Evolutionary conservation across 345 rosid genomes (phyloP).

Genomic region (Lenwebbia sp.): DNA sequence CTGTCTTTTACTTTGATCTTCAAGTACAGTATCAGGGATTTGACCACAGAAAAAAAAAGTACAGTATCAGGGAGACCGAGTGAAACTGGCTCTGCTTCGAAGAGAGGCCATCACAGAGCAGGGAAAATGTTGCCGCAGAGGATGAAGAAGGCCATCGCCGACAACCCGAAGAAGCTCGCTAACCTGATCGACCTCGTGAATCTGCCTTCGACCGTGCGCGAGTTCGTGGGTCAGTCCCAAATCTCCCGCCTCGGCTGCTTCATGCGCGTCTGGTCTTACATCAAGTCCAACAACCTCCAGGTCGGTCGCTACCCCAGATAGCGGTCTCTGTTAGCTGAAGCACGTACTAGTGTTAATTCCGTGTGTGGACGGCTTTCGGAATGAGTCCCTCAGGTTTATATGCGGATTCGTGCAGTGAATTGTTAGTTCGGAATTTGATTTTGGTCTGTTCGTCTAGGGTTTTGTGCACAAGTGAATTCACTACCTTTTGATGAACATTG

Average conservation of each 20-base stretch:
- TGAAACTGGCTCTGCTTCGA: background rate
- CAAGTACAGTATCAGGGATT: too few species aligned
- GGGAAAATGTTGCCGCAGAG: slow-evolving; percentile 55
- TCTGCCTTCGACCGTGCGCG: slow-evolving; percentile 70
- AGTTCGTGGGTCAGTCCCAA: slow-evolving; percentile 87
- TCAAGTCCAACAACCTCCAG: slow-evolving; percentile 86
- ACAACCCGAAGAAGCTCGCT: slow-evolving; percentile 79
- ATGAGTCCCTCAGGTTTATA: background rate
- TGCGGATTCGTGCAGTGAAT: background rate
- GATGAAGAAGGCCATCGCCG: slow-evolving; percentile 55
- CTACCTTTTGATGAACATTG: background rate
- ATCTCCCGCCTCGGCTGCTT: slow-evolving; percentile 84
- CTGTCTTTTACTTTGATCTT: slow-evolving; percentile 14
- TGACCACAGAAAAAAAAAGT: too few species aligned
- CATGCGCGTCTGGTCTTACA: slow-evolving; percentile 82
- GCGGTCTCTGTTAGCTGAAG: background rate
- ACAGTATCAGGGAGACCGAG: background rate
- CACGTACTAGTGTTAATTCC: accelerated
- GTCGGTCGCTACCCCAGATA: background rate
- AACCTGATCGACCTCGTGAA: slow-evolving; percentile 79
- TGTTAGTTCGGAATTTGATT: background rate
- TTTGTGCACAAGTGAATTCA: background rate
- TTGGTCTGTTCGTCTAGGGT: background rate
- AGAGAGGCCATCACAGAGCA: background rate
- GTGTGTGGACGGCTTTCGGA: background rate